phyloP scores from a whole-genome alignment of 768 basidiomycete genomes.

The Rhodotorula babjevae region DNA sequence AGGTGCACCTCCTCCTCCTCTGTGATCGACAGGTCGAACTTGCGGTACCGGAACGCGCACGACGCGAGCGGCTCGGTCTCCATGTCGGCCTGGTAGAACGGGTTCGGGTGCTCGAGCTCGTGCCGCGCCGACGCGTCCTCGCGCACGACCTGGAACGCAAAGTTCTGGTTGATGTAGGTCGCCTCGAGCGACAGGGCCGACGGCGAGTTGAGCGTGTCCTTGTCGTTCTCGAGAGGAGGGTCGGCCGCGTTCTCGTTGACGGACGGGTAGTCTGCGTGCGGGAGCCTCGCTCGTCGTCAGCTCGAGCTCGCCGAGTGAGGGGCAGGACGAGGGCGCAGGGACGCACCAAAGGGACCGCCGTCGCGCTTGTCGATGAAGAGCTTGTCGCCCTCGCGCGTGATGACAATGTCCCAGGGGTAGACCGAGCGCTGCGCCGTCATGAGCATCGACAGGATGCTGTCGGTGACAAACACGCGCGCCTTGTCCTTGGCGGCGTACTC shows the following conservation, averaged over 20 bases:
- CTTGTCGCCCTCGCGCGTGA: conserved; percentile 85
- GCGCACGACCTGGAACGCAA: conserved; percentile 87
- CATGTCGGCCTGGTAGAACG: conserved; percentile 79
- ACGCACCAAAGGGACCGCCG: conserved; percentile 69
- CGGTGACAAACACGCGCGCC: conserved; percentile 87
- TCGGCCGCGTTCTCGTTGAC: conserved; percentile 98
- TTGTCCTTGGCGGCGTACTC: conserved; percentile 76
- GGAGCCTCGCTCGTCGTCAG: neutral
- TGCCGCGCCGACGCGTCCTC: conserved; percentile 62
- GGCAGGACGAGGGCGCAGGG: neutral
- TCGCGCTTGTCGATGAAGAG: conserved; percentile 91
- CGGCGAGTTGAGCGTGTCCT: conserved; percentile 72
- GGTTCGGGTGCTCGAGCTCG: conserved; percentile 81
- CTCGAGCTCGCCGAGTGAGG: neutral
- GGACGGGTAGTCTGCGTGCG: conserved; percentile 68
- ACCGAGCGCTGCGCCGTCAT: conserved; percentile 95
- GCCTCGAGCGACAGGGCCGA: conserved; percentile 92
- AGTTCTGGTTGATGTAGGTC: conserved; percentile 98
- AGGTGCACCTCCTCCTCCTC: conserved; percentile 73
- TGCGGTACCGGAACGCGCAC: conserved; percentile 91
- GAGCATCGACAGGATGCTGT: conserved; percentile 86
- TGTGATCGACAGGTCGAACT: conserved; percentile 88
- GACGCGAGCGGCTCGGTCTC: conserved; percentile 93
- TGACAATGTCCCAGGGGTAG: conserved; percentile 98
- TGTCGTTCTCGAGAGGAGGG: conserved; percentile 76